phyloP scores from a whole-genome alignment of 352 stramenopile species.

The Thalassiosira mediterranea region DNA sequence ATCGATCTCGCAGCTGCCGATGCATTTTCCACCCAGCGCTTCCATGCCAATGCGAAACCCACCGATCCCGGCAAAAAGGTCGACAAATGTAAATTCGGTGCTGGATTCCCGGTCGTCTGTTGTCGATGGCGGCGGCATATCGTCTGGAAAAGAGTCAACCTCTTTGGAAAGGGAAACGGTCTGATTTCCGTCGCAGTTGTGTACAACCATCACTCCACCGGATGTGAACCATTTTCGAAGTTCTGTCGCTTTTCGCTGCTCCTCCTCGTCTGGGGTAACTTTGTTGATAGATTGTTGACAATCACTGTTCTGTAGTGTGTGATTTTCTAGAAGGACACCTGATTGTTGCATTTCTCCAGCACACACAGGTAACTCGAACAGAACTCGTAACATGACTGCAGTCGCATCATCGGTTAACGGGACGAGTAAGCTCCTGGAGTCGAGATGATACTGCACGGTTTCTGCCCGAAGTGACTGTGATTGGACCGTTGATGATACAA shows the following conservation, averaged over 20 bases:
- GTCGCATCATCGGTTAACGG: constrained; percentile 39
- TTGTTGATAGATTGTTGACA: too few relatives aligned
- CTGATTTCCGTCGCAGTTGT: constrained; percentile 46
- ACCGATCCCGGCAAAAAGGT: constrained; percentile 75
- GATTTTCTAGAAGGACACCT: neutral
- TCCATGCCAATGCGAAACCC: constrained; percentile 76
- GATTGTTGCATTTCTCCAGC: neutral
- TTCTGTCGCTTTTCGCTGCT: neutral
- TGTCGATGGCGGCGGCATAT: neutral
- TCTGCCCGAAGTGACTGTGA: constrained; percentile 5
- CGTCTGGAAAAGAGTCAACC: constrained; percentile 25
- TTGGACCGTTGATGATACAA: constrained; percentile 1
- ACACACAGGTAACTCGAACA: constrained; percentile 13
- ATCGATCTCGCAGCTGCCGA: constrained; percentile 65
- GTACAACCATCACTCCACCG: constrained; percentile 17
- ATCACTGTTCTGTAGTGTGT: too few relatives aligned
- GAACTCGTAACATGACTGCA: constrained; percentile 22
- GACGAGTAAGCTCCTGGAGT: constrained; percentile 39
- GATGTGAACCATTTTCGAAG: constrained; percentile 20
- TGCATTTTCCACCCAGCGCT: constrained; percentile 60
- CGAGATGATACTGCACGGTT: constrained; percentile 15
- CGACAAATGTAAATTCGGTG: constrained; percentile 64
- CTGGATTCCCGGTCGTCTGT: neutral
- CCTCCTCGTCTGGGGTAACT: neutral
- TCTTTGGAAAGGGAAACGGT: constrained; percentile 34